Conservation (phyloP, 2,329 filamentous ascomycete species). For the Nemania diffusa region DNA sequence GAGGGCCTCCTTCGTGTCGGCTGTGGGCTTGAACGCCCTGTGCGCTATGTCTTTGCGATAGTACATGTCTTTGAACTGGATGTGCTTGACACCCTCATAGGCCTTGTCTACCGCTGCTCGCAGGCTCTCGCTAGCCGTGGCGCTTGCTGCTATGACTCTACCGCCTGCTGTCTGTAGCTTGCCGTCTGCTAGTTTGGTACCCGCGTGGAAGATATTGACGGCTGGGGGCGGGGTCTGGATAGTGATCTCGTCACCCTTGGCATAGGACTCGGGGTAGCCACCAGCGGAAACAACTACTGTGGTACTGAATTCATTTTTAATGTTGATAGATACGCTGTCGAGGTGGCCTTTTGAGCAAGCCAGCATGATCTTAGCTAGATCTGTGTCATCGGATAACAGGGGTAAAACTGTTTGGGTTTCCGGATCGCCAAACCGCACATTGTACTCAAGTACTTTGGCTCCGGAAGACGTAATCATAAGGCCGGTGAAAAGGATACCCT, state of each 20-base stretch:
- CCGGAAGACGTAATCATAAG: slow-evolving; percentile 81
- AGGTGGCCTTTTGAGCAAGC: slow-evolving; percentile 83
- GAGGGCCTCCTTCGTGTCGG: slow-evolving; percentile 63
- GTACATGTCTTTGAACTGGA: slow-evolving; percentile 89
- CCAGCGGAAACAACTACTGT: slow-evolving; percentile 95
- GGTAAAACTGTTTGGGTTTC: slow-evolving; percentile 84
- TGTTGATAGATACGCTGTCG: slow-evolving; percentile 72
- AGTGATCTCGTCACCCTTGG: slow-evolving; percentile 75
- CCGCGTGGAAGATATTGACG: slow-evolving; percentile 90
- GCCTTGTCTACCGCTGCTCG: slow-evolving; percentile 85
- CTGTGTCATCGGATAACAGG: slow-evolving; percentile 79
- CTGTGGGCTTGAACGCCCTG: slow-evolving; percentile 68
- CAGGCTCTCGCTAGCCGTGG: slow-evolving; percentile 75
- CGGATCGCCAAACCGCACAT: slow-evolving; percentile 81
- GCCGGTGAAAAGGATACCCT: slow-evolving; percentile 83
- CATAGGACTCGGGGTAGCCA: slow-evolving; percentile 88
- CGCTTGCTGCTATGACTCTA: slow-evolving; percentile 92
- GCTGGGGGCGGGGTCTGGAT: slow-evolving; percentile 58
- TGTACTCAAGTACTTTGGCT: slow-evolving; percentile 80
- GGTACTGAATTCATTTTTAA: slow-evolving; percentile 78
- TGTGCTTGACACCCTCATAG: slow-evolving; percentile 83
- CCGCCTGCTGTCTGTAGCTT: slow-evolving; percentile 83
- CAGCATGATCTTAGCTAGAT: slow-evolving; percentile 88
- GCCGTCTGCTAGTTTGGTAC: slow-evolving; percentile 74
- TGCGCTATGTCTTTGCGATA: slow-evolving; percentile 93